Percentiles rank a stretch among this genome's conserved stretches.
Evolutionary conservation across 2,329 filamentous ascomycete genomes (phyloP).

Genomic region (Triangularia setosa): DNA sequence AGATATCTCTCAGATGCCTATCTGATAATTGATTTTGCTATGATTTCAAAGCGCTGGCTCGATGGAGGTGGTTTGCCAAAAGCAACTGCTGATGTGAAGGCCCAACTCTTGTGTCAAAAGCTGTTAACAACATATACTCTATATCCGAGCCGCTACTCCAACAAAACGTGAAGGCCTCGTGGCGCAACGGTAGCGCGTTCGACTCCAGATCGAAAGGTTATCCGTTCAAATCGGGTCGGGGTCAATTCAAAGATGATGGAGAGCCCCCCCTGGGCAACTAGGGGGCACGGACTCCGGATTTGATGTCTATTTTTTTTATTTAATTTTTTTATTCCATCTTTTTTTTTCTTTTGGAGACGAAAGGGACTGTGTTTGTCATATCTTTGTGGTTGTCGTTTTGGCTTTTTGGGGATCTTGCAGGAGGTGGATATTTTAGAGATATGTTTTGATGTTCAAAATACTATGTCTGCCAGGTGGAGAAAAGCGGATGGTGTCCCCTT

Average conservation of each 20-base stretch:
- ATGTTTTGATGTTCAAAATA: background rate
- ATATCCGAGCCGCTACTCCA: background rate
- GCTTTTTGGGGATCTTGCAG: background rate
- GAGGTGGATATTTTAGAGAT: background rate
- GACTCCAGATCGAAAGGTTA: slow-evolving; percentile 14
- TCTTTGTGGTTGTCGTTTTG: background rate
- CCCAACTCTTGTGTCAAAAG: background rate
- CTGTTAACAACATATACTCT: background rate
- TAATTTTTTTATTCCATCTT: background rate
- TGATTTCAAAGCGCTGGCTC: background rate
- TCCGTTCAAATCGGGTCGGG: slow-evolving; percentile 11
- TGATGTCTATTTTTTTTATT: no score
- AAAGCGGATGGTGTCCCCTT: no score
- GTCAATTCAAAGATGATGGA: slow-evolving; percentile 1
- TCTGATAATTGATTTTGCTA: background rate
- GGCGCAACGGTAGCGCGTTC: slow-evolving; percentile 15
- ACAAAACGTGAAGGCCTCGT: slow-evolving; percentile 1
- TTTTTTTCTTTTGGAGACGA: background rate
- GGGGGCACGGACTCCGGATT: background rate
- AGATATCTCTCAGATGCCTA: background rate
- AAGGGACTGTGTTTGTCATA: background rate
- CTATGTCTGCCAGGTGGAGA: background rate
- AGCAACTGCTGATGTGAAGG: background rate
- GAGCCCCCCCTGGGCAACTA: background rate
- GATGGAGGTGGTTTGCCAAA: background rate